These are phyloP conservation scores for Serendipita sp. DNA, from an alignment of 768 basidiomycete genomes.

Conservation along the genomic window DNA sequence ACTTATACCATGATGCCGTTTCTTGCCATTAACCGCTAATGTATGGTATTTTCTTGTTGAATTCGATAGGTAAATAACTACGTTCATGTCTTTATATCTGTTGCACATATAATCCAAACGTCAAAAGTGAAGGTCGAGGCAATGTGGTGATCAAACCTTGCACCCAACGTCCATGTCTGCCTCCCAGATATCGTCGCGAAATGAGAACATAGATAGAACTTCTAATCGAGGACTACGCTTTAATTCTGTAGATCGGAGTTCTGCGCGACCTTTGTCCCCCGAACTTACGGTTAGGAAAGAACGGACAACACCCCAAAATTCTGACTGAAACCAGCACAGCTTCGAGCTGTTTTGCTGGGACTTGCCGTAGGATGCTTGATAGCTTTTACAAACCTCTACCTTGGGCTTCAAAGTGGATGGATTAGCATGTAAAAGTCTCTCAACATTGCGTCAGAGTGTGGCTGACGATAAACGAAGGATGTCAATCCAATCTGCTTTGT, in stretches of 20 bases:
- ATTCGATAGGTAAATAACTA: too few relatives aligned
- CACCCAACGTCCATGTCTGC: neutral
- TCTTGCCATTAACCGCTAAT: neutral
- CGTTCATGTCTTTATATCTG: too few relatives aligned
- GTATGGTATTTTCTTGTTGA: neutral
- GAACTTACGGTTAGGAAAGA: neutral
- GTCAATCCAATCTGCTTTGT: constrained; percentile 86
- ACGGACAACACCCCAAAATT: neutral
- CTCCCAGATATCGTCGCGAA: too few relatives aligned
- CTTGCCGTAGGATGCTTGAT: constrained; percentile 72
- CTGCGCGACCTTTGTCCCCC: neutral
- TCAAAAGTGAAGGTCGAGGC: too few relatives aligned
- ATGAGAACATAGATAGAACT: neutral
- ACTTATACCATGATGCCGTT: neutral
- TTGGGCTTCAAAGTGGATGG: constrained; percentile 81
- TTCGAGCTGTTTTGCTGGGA: constrained; percentile 55
- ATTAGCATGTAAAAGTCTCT: constrained; percentile 54
- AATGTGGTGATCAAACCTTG: too few relatives aligned
- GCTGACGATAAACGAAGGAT: constrained; percentile 40
- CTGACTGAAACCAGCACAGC: constrained; percentile 12
- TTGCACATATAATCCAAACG: too few relatives aligned
- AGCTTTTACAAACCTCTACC: constrained; percentile 84
- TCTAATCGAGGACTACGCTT: neutral
- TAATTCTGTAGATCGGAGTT: neutral
- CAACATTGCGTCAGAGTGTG: constrained; percentile 9